Evolutionary conservation across 768 basidiomycete genomes (phyloP), one percentile per base, ranked within the genome.

Genomic region (Paxillus involutus): DNA sequence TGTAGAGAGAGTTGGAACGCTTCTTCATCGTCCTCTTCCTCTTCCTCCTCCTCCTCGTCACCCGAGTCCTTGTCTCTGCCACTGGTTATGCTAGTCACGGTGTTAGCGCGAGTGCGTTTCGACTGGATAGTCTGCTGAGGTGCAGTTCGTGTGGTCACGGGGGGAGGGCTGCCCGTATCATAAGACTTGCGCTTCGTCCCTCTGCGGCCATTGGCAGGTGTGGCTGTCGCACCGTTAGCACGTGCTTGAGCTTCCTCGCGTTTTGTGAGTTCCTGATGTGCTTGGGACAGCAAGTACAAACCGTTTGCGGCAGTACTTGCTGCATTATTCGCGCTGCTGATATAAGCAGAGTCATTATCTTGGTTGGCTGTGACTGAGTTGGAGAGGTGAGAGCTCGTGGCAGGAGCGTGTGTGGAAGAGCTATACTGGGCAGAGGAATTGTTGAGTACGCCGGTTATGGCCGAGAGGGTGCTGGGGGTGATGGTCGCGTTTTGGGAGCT

Each of bases 221-320:
- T 57, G 36, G 65, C 55, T 49, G 70, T 72, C 17, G 73, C 64
- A 43, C 71, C 72, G 48, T 75, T 75, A 46, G 84, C 81, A 59
- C 85, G 81, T 56, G 81, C 81, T 66, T 88, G 85, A 0, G 87
- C 86, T 68, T 92, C 89, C 71, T 96, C 94, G n/a, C 92, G 85
- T 75, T 95, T 96, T 36, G 91, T 91, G 55, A 97, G 84, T 77
- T 96, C 94, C 69, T 97, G 94, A 67, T 97, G 94, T 26, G 94
- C 95, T 73, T 98, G 94, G 1, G 86, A 89, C 49, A 98, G 85
- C 45, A 98, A 78, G 75, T 95, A 98, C 44, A 98, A 83, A 26
- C 95, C 94, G 66, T 96, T 97, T 48, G 93, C 89, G 50, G 93
- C 91, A 17, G 83, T 78, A 42, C 71, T 81, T 2, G 91, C 78